Evolutionary conservation across 1,284 basidiomycete genomes (phyloP).

Genomic region (Austropuccinia psidii): DNA sequence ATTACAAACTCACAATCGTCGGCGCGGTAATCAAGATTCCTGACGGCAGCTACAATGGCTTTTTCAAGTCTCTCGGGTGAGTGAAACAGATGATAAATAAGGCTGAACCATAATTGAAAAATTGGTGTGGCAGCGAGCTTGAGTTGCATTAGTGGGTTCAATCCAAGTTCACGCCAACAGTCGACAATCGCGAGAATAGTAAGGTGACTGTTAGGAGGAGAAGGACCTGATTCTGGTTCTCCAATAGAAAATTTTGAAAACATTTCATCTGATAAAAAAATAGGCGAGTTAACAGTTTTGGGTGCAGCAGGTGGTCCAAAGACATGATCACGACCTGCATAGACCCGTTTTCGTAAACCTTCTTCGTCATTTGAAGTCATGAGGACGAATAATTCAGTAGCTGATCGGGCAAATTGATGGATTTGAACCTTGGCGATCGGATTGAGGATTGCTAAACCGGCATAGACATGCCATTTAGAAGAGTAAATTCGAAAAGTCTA

Average conservation of each 20-base stretch:
- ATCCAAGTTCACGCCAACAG: constrained; percentile 81
- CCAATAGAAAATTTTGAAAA: constrained; percentile 83
- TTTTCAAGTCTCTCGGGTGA: constrained; percentile 56
- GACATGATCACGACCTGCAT: constrained; percentile 66
- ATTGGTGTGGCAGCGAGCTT: constrained; percentile 90
- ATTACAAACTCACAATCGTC: constrained; percentile 92
- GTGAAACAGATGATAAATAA: constrained; percentile 90
- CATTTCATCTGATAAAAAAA: constrained; percentile 76
- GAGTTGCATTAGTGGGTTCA: constrained; percentile 85
- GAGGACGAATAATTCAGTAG: constrained; percentile 86
- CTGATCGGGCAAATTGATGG: constrained; percentile 74
- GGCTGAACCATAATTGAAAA: constrained; percentile 94
- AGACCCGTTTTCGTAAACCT: constrained; percentile 64
- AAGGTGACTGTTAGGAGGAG: constrained; percentile 75
- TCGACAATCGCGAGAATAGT: constrained; percentile 98
- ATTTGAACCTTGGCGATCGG: constrained; percentile 85
- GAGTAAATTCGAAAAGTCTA: constrained; percentile 78
- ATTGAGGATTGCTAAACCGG: constrained; percentile 92
- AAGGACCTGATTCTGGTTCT: constrained; percentile 46
- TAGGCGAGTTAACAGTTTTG: constrained; percentile 53
- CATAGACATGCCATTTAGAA: constrained; percentile 98
- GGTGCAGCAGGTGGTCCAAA: constrained; percentile 55
- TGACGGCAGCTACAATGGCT: constrained; percentile 68
- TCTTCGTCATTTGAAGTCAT: constrained; percentile 75
- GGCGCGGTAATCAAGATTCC: constrained; percentile 71